Conservation (phyloP, 2,329 filamentous ascomycete species). For the Paecilomyces sp. region DNA sequence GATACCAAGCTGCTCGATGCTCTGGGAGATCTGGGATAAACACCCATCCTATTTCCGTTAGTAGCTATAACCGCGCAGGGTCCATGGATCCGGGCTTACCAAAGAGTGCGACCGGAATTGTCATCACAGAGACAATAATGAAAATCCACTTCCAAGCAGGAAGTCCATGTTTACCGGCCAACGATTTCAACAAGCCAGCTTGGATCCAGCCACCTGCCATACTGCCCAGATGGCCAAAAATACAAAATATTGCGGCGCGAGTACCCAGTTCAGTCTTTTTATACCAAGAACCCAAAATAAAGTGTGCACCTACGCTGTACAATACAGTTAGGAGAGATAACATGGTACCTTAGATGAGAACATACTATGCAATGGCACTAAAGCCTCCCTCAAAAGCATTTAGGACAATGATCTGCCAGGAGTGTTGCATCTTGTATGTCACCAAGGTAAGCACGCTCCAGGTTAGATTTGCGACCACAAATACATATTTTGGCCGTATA, state of each 20-base stretch:
- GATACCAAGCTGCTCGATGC: constrained; percentile 36
- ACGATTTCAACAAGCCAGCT: constrained; percentile 29
- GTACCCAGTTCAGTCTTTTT: constrained; percentile 36
- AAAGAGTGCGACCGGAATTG: constrained; percentile 35
- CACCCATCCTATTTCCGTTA: constrained; percentile 31
- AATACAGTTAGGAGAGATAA: neutral
- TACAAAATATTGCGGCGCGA: constrained; percentile 25
- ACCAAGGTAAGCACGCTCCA: constrained; percentile 40
- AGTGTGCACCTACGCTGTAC: constrained; percentile 35
- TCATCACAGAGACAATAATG: constrained; percentile 37
- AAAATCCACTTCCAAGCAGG: constrained; percentile 40
- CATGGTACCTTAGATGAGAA: neutral
- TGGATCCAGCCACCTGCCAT: constrained; percentile 43
- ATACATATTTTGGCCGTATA: constrained; percentile 34
- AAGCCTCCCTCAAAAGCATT: constrained; percentile 41
- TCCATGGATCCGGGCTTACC: constrained; percentile 14
- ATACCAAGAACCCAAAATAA: constrained; percentile 41
- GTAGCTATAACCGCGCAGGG: neutral
- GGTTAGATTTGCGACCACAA: constrained; percentile 36
- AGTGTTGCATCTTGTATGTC: constrained; percentile 35
- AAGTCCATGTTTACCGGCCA: constrained; percentile 28
- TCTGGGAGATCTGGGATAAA: constrained; percentile 39
- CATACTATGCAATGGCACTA: constrained; percentile 37
- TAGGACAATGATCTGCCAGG: constrained; percentile 39
- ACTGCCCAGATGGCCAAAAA: constrained; percentile 37